Evolutionary conservation across 371 early-diverging fungal genomes (phyloP), one percentile per base, ranked within the genome.

Genomic region (Mortierella sp.): DNA sequence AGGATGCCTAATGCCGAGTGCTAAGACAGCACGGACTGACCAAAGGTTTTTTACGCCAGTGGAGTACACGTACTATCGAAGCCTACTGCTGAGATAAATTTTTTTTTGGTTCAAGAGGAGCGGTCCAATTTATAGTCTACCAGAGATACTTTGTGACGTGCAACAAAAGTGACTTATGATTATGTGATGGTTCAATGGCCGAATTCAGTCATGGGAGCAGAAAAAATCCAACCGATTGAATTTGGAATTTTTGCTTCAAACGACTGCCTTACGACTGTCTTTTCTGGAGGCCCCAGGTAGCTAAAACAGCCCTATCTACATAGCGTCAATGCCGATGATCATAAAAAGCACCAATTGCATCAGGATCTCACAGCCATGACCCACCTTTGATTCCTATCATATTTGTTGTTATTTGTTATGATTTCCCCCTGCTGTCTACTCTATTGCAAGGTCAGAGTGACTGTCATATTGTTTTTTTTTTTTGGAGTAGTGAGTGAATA

Each of bases 1-100:
- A 67, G 66, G 73, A 78, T 78, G 79, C 79, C 79, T 78, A 78
- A 51, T 78, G 70, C 79, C 79, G 79, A 69, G 73, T 73, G 79
- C 79, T 72, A 58, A 42, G 72, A 64, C 66, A 67, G 55, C 45
- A 29, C 17, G 71, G 68, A 63, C 76, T 76, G 76, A 67, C 72
- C 78, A 68, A 43, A n/a, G 29, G 40, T 42, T 54, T 54, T 31
- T 49, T 35, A 66, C 40, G 31, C 35, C 65, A 10, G 19, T 54
- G 68, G 78, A 72, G 73, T 60, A 34, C 64, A 55, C 53, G 8
- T 5, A 47, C 58, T 53, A 57, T 43, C 72, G 47, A 78, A 72
- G 73, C 78, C 78, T 69, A 72, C 78, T 78, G 61, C 73, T 78
- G 78, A 22, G 60, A 31, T 58, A n/a, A 35, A 6, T 29, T 43